A percentile compares a stretch with the other conserved stretches of the same genome.
These are phyloP conservation scores for Takashimella koratensis DNA, from an alignment of 1,284 basidiomycete genomes.

Conservation along the genomic window DNA sequence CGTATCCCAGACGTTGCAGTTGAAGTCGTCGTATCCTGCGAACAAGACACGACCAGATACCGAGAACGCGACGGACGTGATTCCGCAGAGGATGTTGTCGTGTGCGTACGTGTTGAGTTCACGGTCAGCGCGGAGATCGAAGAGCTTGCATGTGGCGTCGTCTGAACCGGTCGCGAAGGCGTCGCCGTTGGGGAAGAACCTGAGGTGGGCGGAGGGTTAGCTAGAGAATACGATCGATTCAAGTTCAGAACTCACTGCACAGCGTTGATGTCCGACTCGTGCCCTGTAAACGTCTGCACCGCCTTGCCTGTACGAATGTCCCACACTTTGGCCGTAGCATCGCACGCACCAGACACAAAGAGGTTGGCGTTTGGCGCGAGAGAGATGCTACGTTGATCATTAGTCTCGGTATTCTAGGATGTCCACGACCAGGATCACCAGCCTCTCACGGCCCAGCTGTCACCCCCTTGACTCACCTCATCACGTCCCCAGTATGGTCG, in stretches of 20 bases:
- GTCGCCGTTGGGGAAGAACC: constrained; percentile 98
- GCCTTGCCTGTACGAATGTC: constrained; percentile 95
- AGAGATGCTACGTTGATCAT: constrained; percentile 83
- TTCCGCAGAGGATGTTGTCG: constrained; percentile 97
- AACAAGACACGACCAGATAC: constrained; percentile 95
- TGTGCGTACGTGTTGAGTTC: constrained; percentile 96
- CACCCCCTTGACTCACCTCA: constrained; percentile 77
- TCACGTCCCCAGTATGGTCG: constrained; percentile 98
- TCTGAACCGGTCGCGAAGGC: constrained; percentile 99
- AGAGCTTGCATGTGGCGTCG: constrained; percentile 95
- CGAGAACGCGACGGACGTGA: constrained; percentile 97
- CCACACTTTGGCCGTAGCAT: constrained; percentile 97
- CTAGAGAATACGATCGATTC: too few relatives aligned
- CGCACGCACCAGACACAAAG: constrained; percentile 97
- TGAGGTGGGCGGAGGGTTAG: too few relatives aligned
- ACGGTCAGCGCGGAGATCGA: constrained; percentile 95
- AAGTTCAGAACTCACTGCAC: constrained; percentile 69
- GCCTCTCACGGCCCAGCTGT: too few relatives aligned
- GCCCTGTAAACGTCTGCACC: constrained; percentile 96
- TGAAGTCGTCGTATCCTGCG: constrained; percentile 99
- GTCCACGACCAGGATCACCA: too few relatives aligned
- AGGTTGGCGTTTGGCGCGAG: constrained; percentile 90
- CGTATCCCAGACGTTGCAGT: constrained; percentile 99
- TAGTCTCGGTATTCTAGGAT: too few relatives aligned
- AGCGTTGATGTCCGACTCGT: constrained; percentile 98